phyloP scores from a whole-genome alignment of 805 yeast species.

The Metschnikowia lunata region DNA sequence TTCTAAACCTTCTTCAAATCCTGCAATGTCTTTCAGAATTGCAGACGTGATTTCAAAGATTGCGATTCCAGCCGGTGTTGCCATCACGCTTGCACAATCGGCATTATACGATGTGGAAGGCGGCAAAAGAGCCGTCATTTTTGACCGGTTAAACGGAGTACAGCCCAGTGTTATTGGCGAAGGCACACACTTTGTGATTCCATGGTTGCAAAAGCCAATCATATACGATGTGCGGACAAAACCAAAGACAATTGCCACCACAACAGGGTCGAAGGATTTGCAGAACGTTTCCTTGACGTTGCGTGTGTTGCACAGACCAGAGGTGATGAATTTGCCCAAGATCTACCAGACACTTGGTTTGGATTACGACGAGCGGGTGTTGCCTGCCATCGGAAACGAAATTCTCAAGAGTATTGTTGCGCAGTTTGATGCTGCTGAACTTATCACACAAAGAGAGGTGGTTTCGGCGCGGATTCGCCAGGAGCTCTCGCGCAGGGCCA shows the following conservation, averaged over 20 bases:
- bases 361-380: slow-evolving; percentile 92
- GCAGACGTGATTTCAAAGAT: slow-evolving; percentile 39
- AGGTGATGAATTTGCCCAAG: slow-evolving; percentile 70
- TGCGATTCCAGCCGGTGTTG: slow-evolving; percentile 70
- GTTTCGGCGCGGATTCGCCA: slow-evolving; percentile 85
- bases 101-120: slow-evolving; percentile 94
- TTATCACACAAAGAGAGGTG: slow-evolving; percentile 94
- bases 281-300: slow-evolving; percentile 93
- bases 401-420: slow-evolving; percentile 87
- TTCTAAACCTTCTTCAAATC: not conserved
- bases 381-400: slow-evolving; percentile 91
- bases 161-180: slow-evolving; percentile 87
- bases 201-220: slow-evolving; percentile 92
- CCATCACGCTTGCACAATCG: slow-evolving; percentile 67
- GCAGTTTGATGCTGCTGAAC: slow-evolving; percentile 93
- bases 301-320: slow-evolving; percentile 92
- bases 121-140: slow-evolving; percentile 92
- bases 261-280: slow-evolving; percentile 96
- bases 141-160: slow-evolving; percentile 88
- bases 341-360: slow-evolving; percentile 89
- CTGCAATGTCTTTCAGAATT: slow-evolving; percentile 23
- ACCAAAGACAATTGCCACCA: slow-evolving; percentile 91
- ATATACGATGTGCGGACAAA: slow-evolving; percentile 94
- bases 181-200: slow-evolving; percentile 93
- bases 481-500: slow-evolving; percentile 78